Base-by-base conservation (phyloP, 2,329 filamentous ascomycete genomes). In the Colletotrichum zoysiae region DNA sequence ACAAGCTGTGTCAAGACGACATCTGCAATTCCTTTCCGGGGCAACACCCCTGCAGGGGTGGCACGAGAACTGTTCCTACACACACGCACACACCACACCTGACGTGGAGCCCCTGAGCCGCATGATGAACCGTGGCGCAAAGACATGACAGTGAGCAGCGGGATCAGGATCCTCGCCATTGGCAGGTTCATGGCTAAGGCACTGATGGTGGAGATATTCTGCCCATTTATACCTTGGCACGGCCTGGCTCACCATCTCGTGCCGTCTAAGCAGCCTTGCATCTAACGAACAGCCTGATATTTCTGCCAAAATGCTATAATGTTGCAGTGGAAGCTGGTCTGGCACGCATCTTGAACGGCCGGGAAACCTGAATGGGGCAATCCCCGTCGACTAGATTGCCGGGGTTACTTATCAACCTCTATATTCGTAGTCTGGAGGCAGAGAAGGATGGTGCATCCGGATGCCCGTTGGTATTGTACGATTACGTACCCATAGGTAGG, bases 391-490 rank as follows among this genome's bases (percentile, higher is more conserved):
- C 42, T 62, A 51, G 51, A 63, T 18, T 40, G 14, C 8, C 61
- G 58, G 40, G 40, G 48, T 20, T 46, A 9, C 7, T 20, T 20
- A n/a, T 46, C 11, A n/a, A n/a, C 7, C n/a, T 46, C 38, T 48
- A n/a, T 14, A 2, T 16, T 12, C 18, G 4, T 35, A n/a, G 57
- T n/a, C 18, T 30, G 4, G n/a, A 44, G 26, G 40, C 46, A 48
- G 33, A 46, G 30, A 40, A 40, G 63, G 44, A 64, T 59, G 58
- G 69, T 60, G 66, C 58, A 71, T 71, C 69, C 58, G 65, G 58
- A 59, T 35, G 51, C 42, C 69, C 65, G 69, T 51, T 69, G 35
- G 40, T 71, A 64, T 50, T 40, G 59, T 64, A 63, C 11, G n/a
- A 4, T 40, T n/a, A n/a, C n/a, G n/a, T n/a, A n/a, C n/a, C n/a